Evolutionary conservation across 2,329 filamentous ascomycete genomes (phyloP), one percentile per base, ranked within the genome.

Genomic region (Aspergillus puulaauensis): DNA sequence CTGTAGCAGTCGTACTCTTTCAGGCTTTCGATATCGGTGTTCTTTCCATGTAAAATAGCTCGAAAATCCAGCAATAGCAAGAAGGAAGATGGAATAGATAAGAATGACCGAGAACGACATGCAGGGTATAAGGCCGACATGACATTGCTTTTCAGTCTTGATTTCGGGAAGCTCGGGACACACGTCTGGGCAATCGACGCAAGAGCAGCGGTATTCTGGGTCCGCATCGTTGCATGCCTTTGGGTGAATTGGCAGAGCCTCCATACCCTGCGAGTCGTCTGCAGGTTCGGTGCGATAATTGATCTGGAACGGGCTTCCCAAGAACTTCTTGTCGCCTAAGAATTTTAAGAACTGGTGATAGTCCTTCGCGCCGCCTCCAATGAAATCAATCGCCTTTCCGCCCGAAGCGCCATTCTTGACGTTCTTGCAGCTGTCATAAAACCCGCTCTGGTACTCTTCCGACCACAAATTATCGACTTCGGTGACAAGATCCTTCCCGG

Each of bases 401-500:
- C 96, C 96, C 43, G 93, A 93, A 6, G 93, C 90, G 37, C 95
- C 95, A 69, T 98, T 97, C 72, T 99, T 99, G 76, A 99, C 93
- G 73, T 99, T 92, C 77, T 98, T 98, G 80, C 95, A 99, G 77
- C 95, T 99, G 75, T 96, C 84, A 73, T 93, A 99, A 78, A 99
- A 96, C 1, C 90, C 92, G 8, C 85, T 82, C 44, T 91, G 93
- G 72, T 96, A 98, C 53, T 89, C 82, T 56, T 92, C 82, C 2
- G 91, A 91, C 66, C 97, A 86, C 6, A 98, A 79, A 70, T 97
- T 93, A 70, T 97, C 93, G 21, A 99, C 78, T 77, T 97, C 91
- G 1, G 90, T 91, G 14, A 97, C 92, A n/a, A 91, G 75, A 57
- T 78, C 77, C 64, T 87, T 87, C 12, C 76, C 77, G 24, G 68